phyloP scores from a whole-genome alignment of 441 rosid genomes.

The Jatropha podagrica region DNA sequence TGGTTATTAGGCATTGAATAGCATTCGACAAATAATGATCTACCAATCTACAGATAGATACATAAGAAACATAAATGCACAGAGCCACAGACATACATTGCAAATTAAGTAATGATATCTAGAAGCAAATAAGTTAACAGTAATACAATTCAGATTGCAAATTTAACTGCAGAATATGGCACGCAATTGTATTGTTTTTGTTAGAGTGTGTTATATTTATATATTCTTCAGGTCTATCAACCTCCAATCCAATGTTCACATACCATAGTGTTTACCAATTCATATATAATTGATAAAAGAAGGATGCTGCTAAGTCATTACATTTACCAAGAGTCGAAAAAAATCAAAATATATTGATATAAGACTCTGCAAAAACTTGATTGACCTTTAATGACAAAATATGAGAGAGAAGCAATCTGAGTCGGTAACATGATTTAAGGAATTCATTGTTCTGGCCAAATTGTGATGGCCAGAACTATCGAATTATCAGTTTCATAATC shows the following conservation, averaged over 20 bases:
- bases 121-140: neutral
- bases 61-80: neutral
- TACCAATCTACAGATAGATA: neutral
- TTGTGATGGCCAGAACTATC: no score
- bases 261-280: neutral
- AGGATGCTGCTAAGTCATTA: neutral
- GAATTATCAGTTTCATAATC: no score
- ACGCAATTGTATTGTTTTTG: neutral
- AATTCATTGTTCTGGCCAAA: no score
- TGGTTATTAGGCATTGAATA: constrained; percentile 22
- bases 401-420: neutral
- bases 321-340: neutral
- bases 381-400: neutral
- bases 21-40: neutral
- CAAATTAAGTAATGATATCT: neutral
- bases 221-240: neutral
- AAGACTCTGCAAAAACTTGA: neutral
- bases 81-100: neutral
- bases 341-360: neutral
- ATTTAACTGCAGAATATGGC: no score
- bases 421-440: neutral
- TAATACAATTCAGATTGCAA: no score
- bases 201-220: neutral
- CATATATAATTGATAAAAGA: neutral
- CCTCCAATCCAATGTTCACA: neutral